phyloP scores from a whole-genome alignment of 2,329 filamentous ascomycete species.

The Ceratocystiopsis minuta region DNA sequence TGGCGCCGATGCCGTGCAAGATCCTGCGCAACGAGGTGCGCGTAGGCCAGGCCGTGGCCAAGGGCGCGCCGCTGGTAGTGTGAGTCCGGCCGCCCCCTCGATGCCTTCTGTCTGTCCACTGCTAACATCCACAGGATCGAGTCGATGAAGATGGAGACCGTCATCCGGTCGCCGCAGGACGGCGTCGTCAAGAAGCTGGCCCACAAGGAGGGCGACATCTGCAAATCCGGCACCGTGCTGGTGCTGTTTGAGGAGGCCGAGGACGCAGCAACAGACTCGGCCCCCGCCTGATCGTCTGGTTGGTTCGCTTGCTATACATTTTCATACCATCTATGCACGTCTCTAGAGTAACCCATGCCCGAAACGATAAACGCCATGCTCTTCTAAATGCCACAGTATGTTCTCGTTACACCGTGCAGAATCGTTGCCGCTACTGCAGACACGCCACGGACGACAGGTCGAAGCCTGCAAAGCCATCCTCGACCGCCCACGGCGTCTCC shows the following conservation, averaged over 20 bases:
- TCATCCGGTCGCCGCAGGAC: constrained; percentile 58
- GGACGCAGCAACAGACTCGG: background rate
- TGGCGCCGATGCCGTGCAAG: constrained; percentile 95
- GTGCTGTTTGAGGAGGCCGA: constrained; percentile 45
- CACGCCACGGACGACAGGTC: constrained; percentile 1
- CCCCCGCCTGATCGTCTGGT: background rate
- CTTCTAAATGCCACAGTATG: background rate
- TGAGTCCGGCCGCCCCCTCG: constrained; percentile 22
- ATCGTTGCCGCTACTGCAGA: background rate
- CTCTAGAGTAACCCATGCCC: too few species aligned
- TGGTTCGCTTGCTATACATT: too few species aligned
- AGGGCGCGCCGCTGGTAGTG: constrained; percentile 76
- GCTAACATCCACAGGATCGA: constrained; percentile 40
- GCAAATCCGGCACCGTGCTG: constrained; percentile 57
- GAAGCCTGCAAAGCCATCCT: constrained; percentile 8
- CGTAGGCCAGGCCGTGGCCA: constrained; percentile 66
- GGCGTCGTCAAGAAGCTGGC: constrained; percentile 55
- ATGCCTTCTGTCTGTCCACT: constrained; percentile 16
- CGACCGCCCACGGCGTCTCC: constrained; percentile 7
- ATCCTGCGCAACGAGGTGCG: constrained; percentile 75
- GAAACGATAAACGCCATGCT: background rate
- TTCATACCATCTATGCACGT: too few species aligned
- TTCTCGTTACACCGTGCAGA: too few species aligned
- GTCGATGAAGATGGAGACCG: constrained; percentile 83
- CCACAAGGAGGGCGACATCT: constrained; percentile 61